Evolutionary conservation across 1,139 yeast species (phyloP).

Genomic region (Scheffersomyces segobiensis): DNA sequence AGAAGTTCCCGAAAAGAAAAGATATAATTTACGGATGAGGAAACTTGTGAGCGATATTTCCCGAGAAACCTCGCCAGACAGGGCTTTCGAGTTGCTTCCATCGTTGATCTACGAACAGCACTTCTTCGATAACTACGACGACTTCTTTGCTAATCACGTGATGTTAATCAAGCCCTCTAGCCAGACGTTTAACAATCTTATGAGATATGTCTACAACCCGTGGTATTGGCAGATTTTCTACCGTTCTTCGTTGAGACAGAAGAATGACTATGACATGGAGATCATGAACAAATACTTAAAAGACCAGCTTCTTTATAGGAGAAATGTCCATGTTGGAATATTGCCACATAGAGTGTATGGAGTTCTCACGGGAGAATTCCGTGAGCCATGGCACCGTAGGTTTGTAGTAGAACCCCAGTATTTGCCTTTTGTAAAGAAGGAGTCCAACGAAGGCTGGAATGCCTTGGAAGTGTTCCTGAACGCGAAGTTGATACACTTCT

Average conservation of each 20-base stretch:
- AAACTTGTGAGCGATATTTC: slow-evolving; percentile 6
- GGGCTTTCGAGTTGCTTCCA: slow-evolving; percentile 14
- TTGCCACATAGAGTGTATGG: slow-evolving; percentile 51
- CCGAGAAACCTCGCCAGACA: not conserved
- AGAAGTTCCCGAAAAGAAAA: slow-evolving; percentile 13
- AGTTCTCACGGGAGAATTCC: slow-evolving; percentile 51
- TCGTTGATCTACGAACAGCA: slow-evolving; percentile 27
- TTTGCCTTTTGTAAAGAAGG: slow-evolving; percentile 26
- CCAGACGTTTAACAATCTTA: slow-evolving; percentile 25
- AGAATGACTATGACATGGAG: slow-evolving; percentile 51
- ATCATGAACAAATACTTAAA: slow-evolving; percentile 39
- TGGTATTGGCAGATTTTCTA: slow-evolving; percentile 28
- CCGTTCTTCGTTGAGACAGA: slow-evolving; percentile 19
- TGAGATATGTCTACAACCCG: slow-evolving; percentile 32
- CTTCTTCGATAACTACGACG: slow-evolving; percentile 28
- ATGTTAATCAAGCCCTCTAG: slow-evolving; percentile 47
- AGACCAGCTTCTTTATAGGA: slow-evolving; percentile 11
- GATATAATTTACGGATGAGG: slow-evolving; percentile 6
- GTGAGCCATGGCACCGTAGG: slow-evolving; percentile 26
- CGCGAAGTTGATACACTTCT: slow-evolving; percentile 39
- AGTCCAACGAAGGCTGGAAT: slow-evolving; percentile 27
- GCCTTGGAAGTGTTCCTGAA: slow-evolving; percentile 18
- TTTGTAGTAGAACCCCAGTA: slow-evolving; percentile 34
- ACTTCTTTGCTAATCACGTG: slow-evolving; percentile 43
- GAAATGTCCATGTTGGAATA: slow-evolving; percentile 29